Evolutionary conservation across 495 filamentous ascomycete species (phyloP).

Genomic region (Penicillium malachiteum): DNA sequence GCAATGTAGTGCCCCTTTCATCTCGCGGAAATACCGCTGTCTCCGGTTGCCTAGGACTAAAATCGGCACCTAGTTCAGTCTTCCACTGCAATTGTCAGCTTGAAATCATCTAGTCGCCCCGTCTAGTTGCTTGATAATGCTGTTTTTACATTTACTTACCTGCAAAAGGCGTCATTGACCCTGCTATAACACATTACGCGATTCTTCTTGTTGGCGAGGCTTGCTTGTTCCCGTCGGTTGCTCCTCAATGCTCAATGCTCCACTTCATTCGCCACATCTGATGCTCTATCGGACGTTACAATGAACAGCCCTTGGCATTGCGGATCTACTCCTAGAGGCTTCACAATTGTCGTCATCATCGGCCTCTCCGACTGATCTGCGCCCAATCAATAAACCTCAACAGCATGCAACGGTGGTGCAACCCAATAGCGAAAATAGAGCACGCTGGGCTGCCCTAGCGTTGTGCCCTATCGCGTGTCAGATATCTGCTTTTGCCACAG

Average conservation of each 20-base stretch:
- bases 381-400: conserved; percentile 1
- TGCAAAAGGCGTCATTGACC: too few species aligned
- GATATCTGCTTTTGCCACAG: neutral
- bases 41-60: neutral
- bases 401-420: neutral
- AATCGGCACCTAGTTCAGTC: neutral
- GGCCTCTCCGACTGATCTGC: neutral
- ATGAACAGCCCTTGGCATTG: neutral
- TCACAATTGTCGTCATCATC: conserved; percentile 7
- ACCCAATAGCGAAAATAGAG: conserved; percentile 13
- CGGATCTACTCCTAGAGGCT: neutral
- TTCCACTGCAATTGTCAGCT: neutral
- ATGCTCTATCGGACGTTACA: neutral
- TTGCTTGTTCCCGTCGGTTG: neutral
- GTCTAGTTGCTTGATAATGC: too few species aligned
- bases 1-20: conserved; percentile 14
- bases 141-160: too few species aligned
- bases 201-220: too few species aligned
- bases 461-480: neutral
- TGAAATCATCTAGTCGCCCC: neutral
- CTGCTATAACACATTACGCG: too few species aligned
- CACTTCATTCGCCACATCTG: neutral
- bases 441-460: too few species aligned
- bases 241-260: neutral
- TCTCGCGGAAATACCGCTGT: conserved; percentile 13